phyloP scores from a whole-genome alignment of 805 yeast species.

The Wickerhamiella azyma region DNA sequence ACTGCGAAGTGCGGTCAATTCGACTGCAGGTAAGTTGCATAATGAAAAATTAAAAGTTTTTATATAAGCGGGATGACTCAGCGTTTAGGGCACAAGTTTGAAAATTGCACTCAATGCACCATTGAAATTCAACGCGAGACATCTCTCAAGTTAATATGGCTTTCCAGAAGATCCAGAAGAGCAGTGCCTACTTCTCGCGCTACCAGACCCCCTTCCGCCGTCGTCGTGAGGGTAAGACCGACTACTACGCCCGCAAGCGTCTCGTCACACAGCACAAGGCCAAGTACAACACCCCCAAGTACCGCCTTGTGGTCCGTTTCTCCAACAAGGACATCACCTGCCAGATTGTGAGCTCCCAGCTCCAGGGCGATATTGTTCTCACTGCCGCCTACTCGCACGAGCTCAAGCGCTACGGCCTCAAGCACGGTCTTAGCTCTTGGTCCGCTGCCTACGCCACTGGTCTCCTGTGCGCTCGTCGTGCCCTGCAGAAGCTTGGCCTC shows the following conservation, averaged over 20 bases:
- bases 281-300: conserved; percentile 98
- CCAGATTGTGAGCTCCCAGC: conserved; percentile 92
- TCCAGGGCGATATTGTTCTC: conserved; percentile 91
- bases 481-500: conserved; percentile 91
- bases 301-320: conserved; percentile 99
- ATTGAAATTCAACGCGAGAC: neutral
- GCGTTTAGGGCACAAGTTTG: conserved; percentile 1
- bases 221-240: conserved; percentile 99
- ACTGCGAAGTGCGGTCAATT: no score
- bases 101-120: conserved; percentile 1
- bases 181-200: conserved; percentile 95
- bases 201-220: conserved; percentile 99
- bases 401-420: conserved; percentile 94
- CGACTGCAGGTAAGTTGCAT: no score
- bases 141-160: conserved; percentile 40
- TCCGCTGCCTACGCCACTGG: conserved; percentile 99
- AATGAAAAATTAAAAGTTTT: neutral
- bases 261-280: conserved; percentile 99
- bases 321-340: conserved; percentile 99
- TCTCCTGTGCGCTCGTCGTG: conserved; percentile 97
- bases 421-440: conserved; percentile 99
- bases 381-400: conserved; percentile 98
- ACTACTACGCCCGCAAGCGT: conserved; percentile 99
- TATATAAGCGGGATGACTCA: neutral
- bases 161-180: conserved; percentile 59